Evolutionary conservation across 2,329 filamentous ascomycete genomes (phyloP), one percentile per base, ranked within the genome.

Genomic region (Passalora sequoiae): DNA sequence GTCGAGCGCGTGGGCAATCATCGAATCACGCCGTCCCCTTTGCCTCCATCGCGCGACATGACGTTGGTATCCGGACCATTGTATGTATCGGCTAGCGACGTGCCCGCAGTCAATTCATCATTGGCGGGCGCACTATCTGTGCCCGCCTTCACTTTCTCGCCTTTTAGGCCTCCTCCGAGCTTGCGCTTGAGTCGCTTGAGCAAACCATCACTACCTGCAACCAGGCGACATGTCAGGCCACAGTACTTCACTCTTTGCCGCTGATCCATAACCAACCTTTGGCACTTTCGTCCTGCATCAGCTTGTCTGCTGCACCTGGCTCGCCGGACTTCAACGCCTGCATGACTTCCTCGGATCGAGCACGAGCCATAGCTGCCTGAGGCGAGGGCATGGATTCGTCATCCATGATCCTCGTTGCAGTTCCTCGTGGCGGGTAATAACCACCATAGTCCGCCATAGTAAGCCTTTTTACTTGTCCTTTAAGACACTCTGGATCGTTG

Each of bases 321-420:
- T 58, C 52, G 28, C 54, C 54, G n/a, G 46, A 51, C 38, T 47
- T 56, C 36, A 59, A 29, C 10, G 55, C 54, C 12, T 47, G 54
- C 52, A 59, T 60, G 44, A 59, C 43, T 35, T 54, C 50, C 4
- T 47, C 50, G 9, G 52, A 40, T 30, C 48, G 51, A 3, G 41
- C 40, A 17, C 58, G 44, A 4, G 58, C 58, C 6, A 49, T 47
- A 19, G 50, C 50, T 1, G 57, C 57, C 40, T 54, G 41, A 8
- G 53, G 41, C 10, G 50, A 54, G 3, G 56, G 50, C 56, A 60
- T 60, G 29, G 38, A 40, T 19, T 50, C 21, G 4, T 24, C 25
- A 38, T 59, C 47, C 32, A 57, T 48, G 10, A 47, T 50, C 29
- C 56, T 52, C 21, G 40, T 56, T 57, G 22, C 10, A 2, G 28